These are phyloP conservation scores for Cercospora sp. DNA, from an alignment of 2,329 filamentous ascomycete species.

Conservation along the genomic window DNA sequence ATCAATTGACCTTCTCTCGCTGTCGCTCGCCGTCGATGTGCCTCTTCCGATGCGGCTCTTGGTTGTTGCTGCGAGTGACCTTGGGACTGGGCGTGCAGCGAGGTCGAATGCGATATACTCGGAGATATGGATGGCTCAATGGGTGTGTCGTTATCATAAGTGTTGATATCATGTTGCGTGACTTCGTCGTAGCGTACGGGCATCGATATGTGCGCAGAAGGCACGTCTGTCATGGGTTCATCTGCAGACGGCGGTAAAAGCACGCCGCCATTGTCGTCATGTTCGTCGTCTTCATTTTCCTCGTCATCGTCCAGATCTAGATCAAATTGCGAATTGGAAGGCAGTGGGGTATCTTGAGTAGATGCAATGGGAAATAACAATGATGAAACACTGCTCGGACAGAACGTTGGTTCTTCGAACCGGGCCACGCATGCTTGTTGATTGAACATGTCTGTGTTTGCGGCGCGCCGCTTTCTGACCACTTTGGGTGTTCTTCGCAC, in stretches of 20 bases:
- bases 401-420: conserved; percentile 34
- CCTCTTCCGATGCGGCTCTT: not conserved
- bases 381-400: conserved; percentile 25
- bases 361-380: conserved; percentile 21
- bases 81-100: not conserved
- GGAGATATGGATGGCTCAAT: not conserved
- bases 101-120: not conserved
- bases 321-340: conserved; percentile 7
- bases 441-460: conserved; percentile 23
- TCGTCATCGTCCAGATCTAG: conserved; percentile 10
- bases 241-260: conserved; percentile 6
- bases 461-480: conserved; percentile 21
- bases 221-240: conserved; percentile 9
- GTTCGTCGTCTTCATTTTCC: conserved; percentile 21
- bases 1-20: not conserved
- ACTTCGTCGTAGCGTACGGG: conserved; percentile 9
- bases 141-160: not conserved
- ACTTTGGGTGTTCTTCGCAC: conserved; percentile 22
- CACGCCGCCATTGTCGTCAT: conserved; percentile 20
- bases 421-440: conserved; percentile 33
- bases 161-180: conserved; percentile 3
- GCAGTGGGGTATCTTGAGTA: conserved; percentile 13
- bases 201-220: conserved; percentile 4
- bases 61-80: not conserved
- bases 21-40: not conserved